Evolutionary conservation across 768 basidiomycete species (phyloP), one percentile per base, ranked within the genome.

Genomic region (Lentinula sp.): DNA sequence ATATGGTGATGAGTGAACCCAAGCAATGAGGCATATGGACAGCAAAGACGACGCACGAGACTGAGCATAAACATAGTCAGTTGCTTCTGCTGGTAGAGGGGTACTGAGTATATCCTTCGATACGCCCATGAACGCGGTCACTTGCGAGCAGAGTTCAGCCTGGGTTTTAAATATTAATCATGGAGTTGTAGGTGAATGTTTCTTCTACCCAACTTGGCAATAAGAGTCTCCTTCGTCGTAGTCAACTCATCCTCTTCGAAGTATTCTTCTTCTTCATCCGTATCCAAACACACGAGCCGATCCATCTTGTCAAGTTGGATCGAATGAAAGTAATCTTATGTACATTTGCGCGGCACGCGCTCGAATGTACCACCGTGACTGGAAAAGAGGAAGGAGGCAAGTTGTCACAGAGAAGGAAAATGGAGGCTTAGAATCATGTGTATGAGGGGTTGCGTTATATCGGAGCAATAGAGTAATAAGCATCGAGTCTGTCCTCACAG

Each of bases 321-420:
- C 2, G 83, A 78, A 71, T 93, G 78, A 67, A 95, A 96, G 66
- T 96, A 94, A 68, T 95, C 93, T 6, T 96, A 76, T 0, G 93
- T 95, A 65, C 90, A 94, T 71, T 97, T 93, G 28, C 85, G 82
- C 12, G 88, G 79, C 0, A 91, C 89, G 13, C 84, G 80, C 71
- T 96, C 95, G 65, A 85, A 89, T 16, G 95, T 95, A 0, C 94
- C 93, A 9, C 94, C 93, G 67, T 95, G 95, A 59, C 91, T 91
- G 20, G 23, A 33, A 16, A n/a, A 3, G 33, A 33, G 15, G 12
- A 28, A 33, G 23, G 18, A 23, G 23, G 23, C 23, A 23, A 23
- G n/a, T 28, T 16, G 20, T 20, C 91, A 95, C 86, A 73, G 91
- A 95, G 0, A 96, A 76, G 0, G 89, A 93, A 23, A 23, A 23